Evolutionary conservation across 2,329 filamentous ascomycete genomes (phyloP).

Genomic region (Fusarium sp.): DNA sequence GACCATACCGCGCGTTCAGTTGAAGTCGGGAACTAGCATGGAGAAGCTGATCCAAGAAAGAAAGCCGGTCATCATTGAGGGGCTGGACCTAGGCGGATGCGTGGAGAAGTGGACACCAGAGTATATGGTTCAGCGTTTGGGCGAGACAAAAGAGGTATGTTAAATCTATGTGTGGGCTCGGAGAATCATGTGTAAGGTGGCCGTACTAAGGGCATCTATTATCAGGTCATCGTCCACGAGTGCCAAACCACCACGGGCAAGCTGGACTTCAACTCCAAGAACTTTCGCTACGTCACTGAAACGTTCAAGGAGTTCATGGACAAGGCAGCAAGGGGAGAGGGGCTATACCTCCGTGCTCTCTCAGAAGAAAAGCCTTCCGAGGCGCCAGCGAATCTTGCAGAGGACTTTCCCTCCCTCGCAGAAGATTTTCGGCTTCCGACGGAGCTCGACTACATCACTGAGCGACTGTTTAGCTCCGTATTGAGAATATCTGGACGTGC

Average conservation of each 20-base stretch:
- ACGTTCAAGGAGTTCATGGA: slow-evolving; percentile 75
- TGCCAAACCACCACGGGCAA: slow-evolving; percentile 63
- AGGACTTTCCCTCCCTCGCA: slow-evolving; percentile 78
- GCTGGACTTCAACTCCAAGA: slow-evolving; percentile 87
- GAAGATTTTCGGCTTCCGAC: slow-evolving; percentile 77
- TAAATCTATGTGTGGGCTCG: not conserved
- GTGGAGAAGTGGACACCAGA: slow-evolving; percentile 73
- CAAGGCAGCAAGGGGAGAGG: slow-evolving; percentile 67
- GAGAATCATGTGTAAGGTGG: not conserved
- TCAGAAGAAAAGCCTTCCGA: slow-evolving; percentile 76
- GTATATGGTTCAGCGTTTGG: slow-evolving; percentile 74
- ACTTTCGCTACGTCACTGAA: slow-evolving; percentile 81
- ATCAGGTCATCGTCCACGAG: slow-evolving; percentile 79
- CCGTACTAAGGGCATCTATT: slow-evolving; percentile 9
- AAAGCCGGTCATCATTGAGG: slow-evolving; percentile 71
- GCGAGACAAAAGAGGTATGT: slow-evolving; percentile 69
- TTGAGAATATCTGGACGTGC: slow-evolving; percentile 83
- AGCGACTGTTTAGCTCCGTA: slow-evolving; percentile 81
- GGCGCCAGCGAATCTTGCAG: slow-evolving; percentile 74
- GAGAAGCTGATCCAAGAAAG: slow-evolving; percentile 66
- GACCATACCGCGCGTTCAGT: slow-evolving; percentile 62
- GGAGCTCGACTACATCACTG: slow-evolving; percentile 66
- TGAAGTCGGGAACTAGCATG: slow-evolving; percentile 70
- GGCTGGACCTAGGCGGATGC: slow-evolving; percentile 75
- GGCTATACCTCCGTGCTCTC: slow-evolving; percentile 82